Percentiles rank a stretch among this genome's conserved stretches.
These are phyloP conservation scores for Orbilia oligospora DNA, from an alignment of 2,329 filamentous ascomycete species.

Conservation along the genomic window DNA sequence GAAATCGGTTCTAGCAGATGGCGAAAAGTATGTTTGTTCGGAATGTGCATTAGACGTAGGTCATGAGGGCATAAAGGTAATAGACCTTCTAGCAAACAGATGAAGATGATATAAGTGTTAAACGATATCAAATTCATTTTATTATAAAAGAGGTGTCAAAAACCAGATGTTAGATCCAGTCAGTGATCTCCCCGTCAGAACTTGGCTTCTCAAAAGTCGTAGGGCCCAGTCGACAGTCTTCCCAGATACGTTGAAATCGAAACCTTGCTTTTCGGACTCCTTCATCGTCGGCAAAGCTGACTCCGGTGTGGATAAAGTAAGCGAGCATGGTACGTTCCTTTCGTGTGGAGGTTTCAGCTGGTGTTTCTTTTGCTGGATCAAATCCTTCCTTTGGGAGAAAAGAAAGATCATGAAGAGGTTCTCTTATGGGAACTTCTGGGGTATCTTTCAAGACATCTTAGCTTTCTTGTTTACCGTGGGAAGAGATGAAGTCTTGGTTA, in stretches of 20 bases:
- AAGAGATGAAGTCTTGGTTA: not conserved
- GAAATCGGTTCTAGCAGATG: not conserved
- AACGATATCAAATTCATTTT: not conserved
- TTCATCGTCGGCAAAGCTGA: not conserved
- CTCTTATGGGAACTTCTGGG: not conserved
- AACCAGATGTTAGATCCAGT: constrained; percentile 13
- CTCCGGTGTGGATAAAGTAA: constrained; percentile 6
- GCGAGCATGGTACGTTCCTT: constrained; percentile 8
- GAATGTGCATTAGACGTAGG: not conserved
- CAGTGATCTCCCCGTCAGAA: not conserved
- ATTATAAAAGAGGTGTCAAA: not conserved
- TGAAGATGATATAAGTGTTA: constrained; percentile 1
- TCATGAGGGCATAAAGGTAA: not conserved
- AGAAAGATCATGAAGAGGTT: not conserved
- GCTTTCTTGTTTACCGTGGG: not conserved
- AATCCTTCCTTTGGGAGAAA: not conserved
- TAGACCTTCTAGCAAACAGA: not conserved
- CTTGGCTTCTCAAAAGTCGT: not conserved
- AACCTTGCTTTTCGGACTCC: not conserved
- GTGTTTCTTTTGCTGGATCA: not conserved
- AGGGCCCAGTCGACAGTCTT: not conserved
- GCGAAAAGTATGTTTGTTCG: not conserved
- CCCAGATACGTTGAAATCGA: constrained; percentile 14
- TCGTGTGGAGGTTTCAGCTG: not conserved
- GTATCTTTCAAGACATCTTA: not conserved